phyloP scores from a whole-genome alignment of 2,329 filamentous ascomycete genomes.

The Pseudogymnoascus sp. region DNA sequence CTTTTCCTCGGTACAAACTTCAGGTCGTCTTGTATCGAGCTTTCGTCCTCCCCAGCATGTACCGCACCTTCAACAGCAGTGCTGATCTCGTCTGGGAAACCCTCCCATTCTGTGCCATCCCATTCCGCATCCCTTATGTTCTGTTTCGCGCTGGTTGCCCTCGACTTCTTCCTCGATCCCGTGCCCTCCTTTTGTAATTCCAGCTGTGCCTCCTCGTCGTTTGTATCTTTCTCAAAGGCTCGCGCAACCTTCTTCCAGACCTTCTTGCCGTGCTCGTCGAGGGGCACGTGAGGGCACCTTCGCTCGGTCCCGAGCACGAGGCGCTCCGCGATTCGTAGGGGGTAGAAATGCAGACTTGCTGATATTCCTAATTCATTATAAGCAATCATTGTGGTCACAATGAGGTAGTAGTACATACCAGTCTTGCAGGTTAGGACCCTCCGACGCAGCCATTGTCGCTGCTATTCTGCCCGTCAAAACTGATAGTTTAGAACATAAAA shows the following conservation, averaged over 20 bases:
- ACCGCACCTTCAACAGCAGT: background rate
- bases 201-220: constrained; percentile 17
- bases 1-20: constrained; percentile 27
- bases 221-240: constrained; percentile 20
- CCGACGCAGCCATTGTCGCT: constrained; percentile 6
- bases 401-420: constrained; percentile 12
- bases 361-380: constrained; percentile 22
- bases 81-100: constrained; percentile 1
- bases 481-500: constrained; percentile 7
- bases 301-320: constrained; percentile 27
- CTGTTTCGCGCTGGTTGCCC: constrained; percentile 27
- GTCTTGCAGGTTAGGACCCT: constrained; percentile 8
- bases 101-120: constrained; percentile 17
- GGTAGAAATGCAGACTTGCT: constrained; percentile 24
- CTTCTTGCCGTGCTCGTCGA: constrained; percentile 27
- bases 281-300: constrained; percentile 26
- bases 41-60: background rate
- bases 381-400: constrained; percentile 1
- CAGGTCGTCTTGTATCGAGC: constrained; percentile 11
- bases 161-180: constrained; percentile 31
- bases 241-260: constrained; percentile 27
- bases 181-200: constrained; percentile 32
- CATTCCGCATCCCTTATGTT: constrained; percentile 30
- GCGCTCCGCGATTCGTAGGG: constrained; percentile 15
- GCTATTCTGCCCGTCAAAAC: background rate